Base-by-base conservation (phyloP, 768 basidiomycete species). In the Leccinum subtestaceum region DNA sequence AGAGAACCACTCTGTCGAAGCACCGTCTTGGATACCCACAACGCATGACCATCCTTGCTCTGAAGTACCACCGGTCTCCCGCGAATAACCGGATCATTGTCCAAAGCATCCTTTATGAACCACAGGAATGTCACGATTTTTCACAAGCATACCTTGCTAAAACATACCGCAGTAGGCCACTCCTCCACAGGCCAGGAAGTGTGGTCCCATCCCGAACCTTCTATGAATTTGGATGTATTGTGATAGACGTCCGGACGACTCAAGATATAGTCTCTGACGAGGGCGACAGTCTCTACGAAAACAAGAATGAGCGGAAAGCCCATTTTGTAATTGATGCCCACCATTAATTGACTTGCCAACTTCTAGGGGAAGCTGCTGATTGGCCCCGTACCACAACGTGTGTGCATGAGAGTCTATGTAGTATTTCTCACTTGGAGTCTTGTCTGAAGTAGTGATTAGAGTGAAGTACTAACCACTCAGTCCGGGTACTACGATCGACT, bases 151-250 rank as follows among this genome's bases (percentile, higher is more conserved):
- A 13, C 7, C 10, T 15, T 31, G 10, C 51, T 38, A n/a, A 23
- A 21, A 76, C 82, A 58, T 66, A 91, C 92, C 58, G 85, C 81
- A 47, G 81, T 84, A 7, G 92, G 92, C 80, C 87, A 93, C 21
- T 76, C 74, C 31, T 76, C 71, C 19, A 70, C 70, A 8, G 80
- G 75, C 89, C 89, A 91, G 55, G 80, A 74, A 1, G 92, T 95
- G 72, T 96, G 95, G 70, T 96, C 91, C 93, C 95, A 96, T 1
- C 94, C 95, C 69, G 89, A 84, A 2, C 93, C 93, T 56, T 85
- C 81, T 15, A 96, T 80, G 70, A 86, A 85, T 62, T 79, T 81
- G 21, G 81, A 77, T 13, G 75, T 80, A 68, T 92, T 81, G 19
- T 76, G 74, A 21, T 76, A 70, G n/a, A 88, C 72, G 45, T 86